phyloP scores from a whole-genome alignment of 73 alveolate genomes.

The Durusdinium trenchii region DNA sequence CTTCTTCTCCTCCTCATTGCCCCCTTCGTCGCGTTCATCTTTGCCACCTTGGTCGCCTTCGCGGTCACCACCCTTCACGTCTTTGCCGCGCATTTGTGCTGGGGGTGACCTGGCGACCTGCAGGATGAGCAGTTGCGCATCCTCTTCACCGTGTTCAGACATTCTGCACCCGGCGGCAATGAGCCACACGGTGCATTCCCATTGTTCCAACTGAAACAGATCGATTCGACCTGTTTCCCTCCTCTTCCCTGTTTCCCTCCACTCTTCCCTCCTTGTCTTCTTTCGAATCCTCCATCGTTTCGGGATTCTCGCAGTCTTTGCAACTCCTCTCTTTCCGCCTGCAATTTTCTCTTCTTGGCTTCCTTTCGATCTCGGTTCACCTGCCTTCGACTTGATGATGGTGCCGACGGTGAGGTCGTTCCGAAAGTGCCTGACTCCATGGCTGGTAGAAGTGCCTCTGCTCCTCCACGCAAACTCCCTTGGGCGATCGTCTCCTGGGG shows the following conservation, averaged over 20 bases:
- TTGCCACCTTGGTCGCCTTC: not conserved
- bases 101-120: not conserved
- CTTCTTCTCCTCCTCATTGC: not conserved
- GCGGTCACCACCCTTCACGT: no score
- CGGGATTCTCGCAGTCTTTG: no score
- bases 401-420: no score
- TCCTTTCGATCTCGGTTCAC: not conserved
- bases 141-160: not conserved
- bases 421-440: no score
- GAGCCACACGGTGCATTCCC: not conserved
- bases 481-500: no score
- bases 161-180: not conserved
- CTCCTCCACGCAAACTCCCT: no score
- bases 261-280: no score
- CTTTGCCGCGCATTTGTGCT: no score
- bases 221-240: not conserved
- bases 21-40: not conserved
- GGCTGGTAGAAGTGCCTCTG: no score
- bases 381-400: no score
- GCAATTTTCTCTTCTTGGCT: not conserved
- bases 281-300: no score
- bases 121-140: not conserved
- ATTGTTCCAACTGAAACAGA: not conserved
- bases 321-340: no score
- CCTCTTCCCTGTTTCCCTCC: not conserved